Evolutionary conservation across 257 asterid genomes (phyloP), one percentile per base, ranked within the genome.

Genomic region (Pogostemon cablin): DNA sequence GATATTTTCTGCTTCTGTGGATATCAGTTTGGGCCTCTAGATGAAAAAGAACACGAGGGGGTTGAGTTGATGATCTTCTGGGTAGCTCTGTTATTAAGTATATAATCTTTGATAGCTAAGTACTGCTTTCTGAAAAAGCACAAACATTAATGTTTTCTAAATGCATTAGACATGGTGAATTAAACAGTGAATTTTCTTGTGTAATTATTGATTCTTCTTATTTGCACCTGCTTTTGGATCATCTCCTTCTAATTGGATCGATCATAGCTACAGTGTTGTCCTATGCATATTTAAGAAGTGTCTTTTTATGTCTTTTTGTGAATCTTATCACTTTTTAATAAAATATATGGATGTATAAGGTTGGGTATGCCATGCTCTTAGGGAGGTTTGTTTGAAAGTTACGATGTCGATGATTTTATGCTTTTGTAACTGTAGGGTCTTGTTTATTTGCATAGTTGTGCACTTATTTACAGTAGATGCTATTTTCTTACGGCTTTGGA

Each of bases 401-500:
- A 15, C 63, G 32, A 25, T 34, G 20, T 49, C 42, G 68, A 38
- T 67, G 62, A 25, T 47, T 55, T 25, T 54, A 37, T 46, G 55
- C 65, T 43, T 72, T 69, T 64, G 38, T 15, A 34, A 42, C 50
- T 40, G n/a, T n/a, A 40, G 52, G 44, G 67, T 43, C 25, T 38
- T 75, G 2, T 58, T 42, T 37, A 59, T 25, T 37, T 50, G 25
- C n/a, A 42, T 20, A 50, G 17, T 17, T 37, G 35, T 25, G 39
- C 48, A 7, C 4, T 52, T 10, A 12, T 72, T 11, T 52, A 40
- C 5, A 4, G 37, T 42, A 54, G 55, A 56, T 59, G n/a, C 60
- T 39, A 60, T 42, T 41, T 34, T 46, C 35, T 52, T 12, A 12
- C 49, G 44, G 67, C 50, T 32, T 72, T 66, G 76, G 17, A 64